phyloP scores from a whole-genome alignment of 2,329 filamentous ascomycete genomes.

The Nemania serpens region DNA sequence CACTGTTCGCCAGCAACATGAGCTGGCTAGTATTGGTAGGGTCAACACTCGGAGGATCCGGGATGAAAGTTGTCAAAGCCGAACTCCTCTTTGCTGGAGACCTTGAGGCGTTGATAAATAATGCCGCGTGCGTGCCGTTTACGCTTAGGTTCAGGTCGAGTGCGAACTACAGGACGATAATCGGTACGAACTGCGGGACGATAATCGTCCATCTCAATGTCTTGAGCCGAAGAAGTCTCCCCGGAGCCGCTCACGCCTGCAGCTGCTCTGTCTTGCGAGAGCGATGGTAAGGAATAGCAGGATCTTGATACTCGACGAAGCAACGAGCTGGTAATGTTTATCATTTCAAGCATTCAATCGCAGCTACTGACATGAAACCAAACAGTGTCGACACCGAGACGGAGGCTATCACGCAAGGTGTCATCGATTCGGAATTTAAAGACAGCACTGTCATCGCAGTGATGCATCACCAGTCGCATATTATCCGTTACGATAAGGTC shows the following conservation, averaged over 20 bases:
- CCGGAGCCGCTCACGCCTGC: conserved; percentile 19
- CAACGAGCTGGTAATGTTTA: conserved; percentile 32
- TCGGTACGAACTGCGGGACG: conserved; percentile 9
- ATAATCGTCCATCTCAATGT: conserved; percentile 10
- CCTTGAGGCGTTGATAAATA: conserved; percentile 18
- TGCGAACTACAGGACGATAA: conserved; percentile 13
- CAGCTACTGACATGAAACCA: conserved; percentile 11
- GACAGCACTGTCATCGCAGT: conserved; percentile 32
- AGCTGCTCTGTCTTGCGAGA: conserved; percentile 31
- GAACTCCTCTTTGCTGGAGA: conserved; percentile 13
- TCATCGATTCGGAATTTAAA: conserved; percentile 32
- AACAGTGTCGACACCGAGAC: conserved; percentile 32
- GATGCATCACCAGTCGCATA: conserved; percentile 30
- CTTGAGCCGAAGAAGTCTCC: conserved; percentile 20
- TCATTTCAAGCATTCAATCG: conserved; percentile 15
- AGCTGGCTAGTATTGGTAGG: conserved; percentile 16
- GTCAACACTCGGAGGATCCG: conserved; percentile 14
- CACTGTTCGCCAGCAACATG: conserved; percentile 17
- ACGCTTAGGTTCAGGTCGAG: conserved; percentile 13
- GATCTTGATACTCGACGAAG: conserved; percentile 33
- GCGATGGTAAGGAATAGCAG: conserved; percentile 29
- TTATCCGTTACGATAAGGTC: conserved; percentile 29
- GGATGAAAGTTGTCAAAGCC: conserved; percentile 17
- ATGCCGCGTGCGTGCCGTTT: conserved; percentile 14
- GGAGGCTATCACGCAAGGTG: conserved; percentile 32